phyloP scores from a whole-genome alignment of 345 rosid genomes.

The Populus ilicifolia region DNA sequence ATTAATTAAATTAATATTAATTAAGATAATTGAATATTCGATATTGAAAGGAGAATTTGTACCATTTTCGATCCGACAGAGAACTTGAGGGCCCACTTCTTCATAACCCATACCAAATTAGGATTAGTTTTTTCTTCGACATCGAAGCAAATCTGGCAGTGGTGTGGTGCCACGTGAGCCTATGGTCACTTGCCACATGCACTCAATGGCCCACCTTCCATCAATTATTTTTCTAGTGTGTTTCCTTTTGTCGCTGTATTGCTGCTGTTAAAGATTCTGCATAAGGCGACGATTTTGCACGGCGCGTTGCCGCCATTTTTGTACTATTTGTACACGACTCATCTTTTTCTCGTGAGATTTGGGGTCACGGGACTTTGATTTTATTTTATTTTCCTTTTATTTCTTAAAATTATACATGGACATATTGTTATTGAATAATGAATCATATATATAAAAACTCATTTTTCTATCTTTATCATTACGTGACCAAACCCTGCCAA shows the following conservation, averaged over 20 bases:
- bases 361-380: no score
- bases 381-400: no score
- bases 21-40: background rate
- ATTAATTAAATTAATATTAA: background rate
- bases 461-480: background rate
- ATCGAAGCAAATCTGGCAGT: background rate
- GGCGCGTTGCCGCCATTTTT: no score
- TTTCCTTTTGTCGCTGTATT: background rate
- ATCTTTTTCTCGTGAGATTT: no score
- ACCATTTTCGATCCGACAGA: background rate
- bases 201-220: background rate
- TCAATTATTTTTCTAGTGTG: background rate
- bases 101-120: background rate
- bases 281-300: no score
- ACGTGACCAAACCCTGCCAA: background rate
- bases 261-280: no score
- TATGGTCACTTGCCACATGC: slow-evolving; percentile 8
- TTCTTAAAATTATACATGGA: no score
- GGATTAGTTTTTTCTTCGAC: no score
- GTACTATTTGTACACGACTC: no score
- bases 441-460: background rate
- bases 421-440: no score
- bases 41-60: background rate
- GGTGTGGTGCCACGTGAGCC: slow-evolving; percentile 9
- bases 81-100: background rate